Conservation (phyloP, 169 alveolate genomes). For the Besnoitia besnoiti region DNA sequence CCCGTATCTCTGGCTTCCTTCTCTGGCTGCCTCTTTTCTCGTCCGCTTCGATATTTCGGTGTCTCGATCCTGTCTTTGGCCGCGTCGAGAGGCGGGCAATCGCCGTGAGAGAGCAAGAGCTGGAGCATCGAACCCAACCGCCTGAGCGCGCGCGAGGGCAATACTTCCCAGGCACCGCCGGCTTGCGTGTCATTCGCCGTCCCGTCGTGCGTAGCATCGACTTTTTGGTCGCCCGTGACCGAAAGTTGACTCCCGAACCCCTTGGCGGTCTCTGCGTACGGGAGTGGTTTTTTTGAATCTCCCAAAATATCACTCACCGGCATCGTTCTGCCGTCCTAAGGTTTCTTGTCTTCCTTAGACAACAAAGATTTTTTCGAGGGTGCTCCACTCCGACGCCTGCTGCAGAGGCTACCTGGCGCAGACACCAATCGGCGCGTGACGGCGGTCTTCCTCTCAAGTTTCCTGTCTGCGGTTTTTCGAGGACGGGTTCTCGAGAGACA, state of each 20-base stretch:
- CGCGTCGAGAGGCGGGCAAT: background rate
- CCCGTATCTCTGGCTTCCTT: no score
- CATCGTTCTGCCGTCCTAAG: background rate
- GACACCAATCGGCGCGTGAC: background rate
- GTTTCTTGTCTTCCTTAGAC: background rate
- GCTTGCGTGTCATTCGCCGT: no score
- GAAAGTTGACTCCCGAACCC: no score
- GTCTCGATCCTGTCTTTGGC: background rate
- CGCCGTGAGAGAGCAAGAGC: background rate
- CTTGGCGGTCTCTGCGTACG: no score
- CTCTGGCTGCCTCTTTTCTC: no score
- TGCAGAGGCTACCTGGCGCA: conserved; percentile 5
- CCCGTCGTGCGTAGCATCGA: no score
- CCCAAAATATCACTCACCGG: background rate
- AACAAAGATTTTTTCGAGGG: background rate
- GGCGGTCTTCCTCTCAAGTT: background rate
- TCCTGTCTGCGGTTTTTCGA: background rate
- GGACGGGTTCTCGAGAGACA: background rate
- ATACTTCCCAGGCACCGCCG: no score
- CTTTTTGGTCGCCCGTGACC: no score
- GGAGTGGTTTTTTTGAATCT: background rate
- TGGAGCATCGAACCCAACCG: background rate
- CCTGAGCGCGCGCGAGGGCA: no score
- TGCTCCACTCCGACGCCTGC: background rate
- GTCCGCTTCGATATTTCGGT: no score